phyloP scores from a whole-genome alignment of 1,284 basidiomycete genomes.

The Phaffia rhodozyma region DNA sequence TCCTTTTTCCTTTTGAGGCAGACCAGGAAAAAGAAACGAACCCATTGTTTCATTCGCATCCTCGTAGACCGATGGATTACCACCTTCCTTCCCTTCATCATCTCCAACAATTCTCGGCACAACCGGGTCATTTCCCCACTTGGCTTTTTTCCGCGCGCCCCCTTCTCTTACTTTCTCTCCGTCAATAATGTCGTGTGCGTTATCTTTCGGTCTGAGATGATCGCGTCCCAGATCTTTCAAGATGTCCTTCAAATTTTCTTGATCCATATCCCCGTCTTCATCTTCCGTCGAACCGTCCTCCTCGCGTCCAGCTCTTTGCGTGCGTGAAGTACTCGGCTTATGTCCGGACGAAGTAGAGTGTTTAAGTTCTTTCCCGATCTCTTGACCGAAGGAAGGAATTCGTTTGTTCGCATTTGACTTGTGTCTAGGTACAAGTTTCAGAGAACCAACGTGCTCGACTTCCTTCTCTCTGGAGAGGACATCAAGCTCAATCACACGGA shows the following conservation, averaged over 20 bases:
- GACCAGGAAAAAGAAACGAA: slow-evolving; percentile 15
- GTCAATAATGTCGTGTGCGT: slow-evolving; percentile 13
- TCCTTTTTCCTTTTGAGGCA: neutral
- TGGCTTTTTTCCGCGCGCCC: slow-evolving; percentile 33
- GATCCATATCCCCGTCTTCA: slow-evolving; percentile 39
- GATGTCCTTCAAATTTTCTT: slow-evolving; percentile 59
- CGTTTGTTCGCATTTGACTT: slow-evolving; percentile 47
- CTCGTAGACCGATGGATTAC: slow-evolving; percentile 22
- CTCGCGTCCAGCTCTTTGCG: slow-evolving; percentile 22
- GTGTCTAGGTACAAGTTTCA: slow-evolving; percentile 41
- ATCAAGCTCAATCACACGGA: slow-evolving; percentile 67
- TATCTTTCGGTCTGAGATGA: slow-evolving; percentile 39
- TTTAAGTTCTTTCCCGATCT: slow-evolving; percentile 49
- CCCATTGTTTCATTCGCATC: slow-evolving; percentile 27
- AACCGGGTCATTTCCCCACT: slow-evolving; percentile 27
- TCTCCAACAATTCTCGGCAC: neutral
- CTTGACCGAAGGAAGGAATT: slow-evolving; percentile 74
- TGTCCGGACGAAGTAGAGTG: slow-evolving; percentile 37
- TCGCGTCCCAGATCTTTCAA: slow-evolving; percentile 47
- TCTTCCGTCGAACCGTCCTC: slow-evolving; percentile 50
- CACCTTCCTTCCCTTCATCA: slow-evolving; percentile 13
- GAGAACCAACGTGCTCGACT: slow-evolving; percentile 62
- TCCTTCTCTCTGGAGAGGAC: slow-evolving; percentile 54
- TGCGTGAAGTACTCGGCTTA: slow-evolving; percentile 7
- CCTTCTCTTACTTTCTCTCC: slow-evolving; percentile 10